phyloP scores from a whole-genome alignment of 305 asterid species.

The Lippia alba region DNA sequence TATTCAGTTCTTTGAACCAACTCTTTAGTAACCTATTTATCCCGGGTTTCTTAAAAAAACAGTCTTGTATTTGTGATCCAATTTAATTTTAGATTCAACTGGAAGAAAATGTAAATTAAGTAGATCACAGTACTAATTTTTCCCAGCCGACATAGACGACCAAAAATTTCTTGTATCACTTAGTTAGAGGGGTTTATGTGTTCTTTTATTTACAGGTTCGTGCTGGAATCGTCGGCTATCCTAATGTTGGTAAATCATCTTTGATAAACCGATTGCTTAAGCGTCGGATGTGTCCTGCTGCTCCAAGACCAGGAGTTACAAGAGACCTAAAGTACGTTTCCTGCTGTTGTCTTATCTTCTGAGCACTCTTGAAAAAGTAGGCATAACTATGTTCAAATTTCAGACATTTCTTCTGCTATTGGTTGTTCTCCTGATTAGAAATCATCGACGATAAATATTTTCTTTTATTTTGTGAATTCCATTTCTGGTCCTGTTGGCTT shows the following conservation, averaged over 20 bases:
- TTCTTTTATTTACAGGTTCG: slow-evolving; percentile 63
- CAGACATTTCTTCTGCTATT: slow-evolving; percentile 18
- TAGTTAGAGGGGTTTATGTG: slow-evolving; percentile 13
- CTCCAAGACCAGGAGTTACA: slow-evolving; percentile 99
- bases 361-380: neutral
- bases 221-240: slow-evolving; percentile 95
- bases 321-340: slow-evolving; percentile 80
- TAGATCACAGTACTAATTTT: slow-evolving; percentile 10
- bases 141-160: neutral
- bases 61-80: slow-evolving; percentile 5
- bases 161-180: slow-evolving; percentile 18
- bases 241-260: slow-evolving; percentile 96
- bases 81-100: slow-evolving; percentile 14
- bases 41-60: neutral
- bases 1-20: slow-evolving; percentile 1
- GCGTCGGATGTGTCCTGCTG: slow-evolving; percentile 97
- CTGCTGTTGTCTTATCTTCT: slow-evolving; percentile 19
- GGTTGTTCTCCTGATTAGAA: slow-evolving; percentile 19
- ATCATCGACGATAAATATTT: slow-evolving; percentile 9
- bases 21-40: too few relatives aligned
- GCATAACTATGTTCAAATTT: slow-evolving; percentile 8
- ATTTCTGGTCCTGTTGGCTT: slow-evolving; percentile 8
- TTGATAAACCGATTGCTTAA: slow-evolving; percentile 88
- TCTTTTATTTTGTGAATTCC: neutral
- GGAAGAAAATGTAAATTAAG: slow-evolving; percentile 10